Percentiles rank a stretch among this genome's conserved stretches.
These are phyloP conservation scores for Penicillium oxalicum DNA, from an alignment of 2,329 filamentous ascomycete species.

Conservation along the genomic window DNA sequence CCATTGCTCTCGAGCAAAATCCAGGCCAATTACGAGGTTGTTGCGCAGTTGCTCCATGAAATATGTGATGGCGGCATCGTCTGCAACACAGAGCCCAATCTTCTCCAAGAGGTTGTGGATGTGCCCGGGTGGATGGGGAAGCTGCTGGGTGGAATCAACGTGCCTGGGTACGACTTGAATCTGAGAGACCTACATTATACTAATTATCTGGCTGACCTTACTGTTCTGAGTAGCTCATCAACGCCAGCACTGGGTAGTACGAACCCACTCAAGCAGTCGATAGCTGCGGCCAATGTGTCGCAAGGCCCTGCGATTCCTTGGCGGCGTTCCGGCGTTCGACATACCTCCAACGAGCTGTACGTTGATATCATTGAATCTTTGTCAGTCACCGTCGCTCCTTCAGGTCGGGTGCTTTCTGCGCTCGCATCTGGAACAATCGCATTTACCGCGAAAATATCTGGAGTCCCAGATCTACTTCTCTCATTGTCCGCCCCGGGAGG, in stretches of 20 bases:
- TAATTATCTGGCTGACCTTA: background rate
- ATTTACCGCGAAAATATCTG: slow-evolving; percentile 91
- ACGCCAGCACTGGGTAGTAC: slow-evolving; percentile 38
- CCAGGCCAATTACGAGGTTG: slow-evolving; percentile 84
- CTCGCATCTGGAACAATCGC: slow-evolving; percentile 88
- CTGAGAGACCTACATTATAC: too few species aligned
- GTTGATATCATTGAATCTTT: slow-evolving; percentile 92
- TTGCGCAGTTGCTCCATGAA: slow-evolving; percentile 85
- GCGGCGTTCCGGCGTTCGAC: slow-evolving; percentile 84
- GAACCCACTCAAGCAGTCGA: slow-evolving; percentile 37
- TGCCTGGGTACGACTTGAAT: slow-evolving; percentile 58
- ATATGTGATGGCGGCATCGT: slow-evolving; percentile 95
- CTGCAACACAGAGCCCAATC: slow-evolving; percentile 87
- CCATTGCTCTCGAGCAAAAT: slow-evolving; percentile 82
- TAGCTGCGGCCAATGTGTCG: slow-evolving; percentile 29
- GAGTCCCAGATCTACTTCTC: slow-evolving; percentile 82
- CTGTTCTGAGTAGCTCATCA: slow-evolving; percentile 22
- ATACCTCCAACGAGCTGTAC: slow-evolving; percentile 95
- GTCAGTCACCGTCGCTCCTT: slow-evolving; percentile 81
- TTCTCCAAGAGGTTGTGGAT: slow-evolving; percentile 82
- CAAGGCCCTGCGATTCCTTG: slow-evolving; percentile 64
- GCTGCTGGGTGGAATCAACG: slow-evolving; percentile 75
- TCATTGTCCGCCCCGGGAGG: slow-evolving; percentile 74
- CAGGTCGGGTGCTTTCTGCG: slow-evolving; percentile 77
- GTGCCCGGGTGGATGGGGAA: slow-evolving; percentile 87